Base-by-base conservation (phyloP, 345 rosid species). In the Turritis glabra region DNA sequence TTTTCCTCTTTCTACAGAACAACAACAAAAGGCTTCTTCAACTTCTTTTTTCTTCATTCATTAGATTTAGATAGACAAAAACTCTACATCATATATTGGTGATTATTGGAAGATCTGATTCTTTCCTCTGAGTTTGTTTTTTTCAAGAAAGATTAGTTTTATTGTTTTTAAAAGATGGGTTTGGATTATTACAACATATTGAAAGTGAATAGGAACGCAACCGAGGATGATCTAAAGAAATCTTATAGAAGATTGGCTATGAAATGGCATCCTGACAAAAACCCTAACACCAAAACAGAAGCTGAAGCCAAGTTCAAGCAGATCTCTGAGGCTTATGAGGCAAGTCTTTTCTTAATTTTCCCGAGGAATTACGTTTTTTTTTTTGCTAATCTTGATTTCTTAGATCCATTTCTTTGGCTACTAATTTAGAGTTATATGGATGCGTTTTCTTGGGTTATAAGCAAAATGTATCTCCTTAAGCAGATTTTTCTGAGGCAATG, bases 261-360 rank as follows among this genome's bases (percentile, higher is more conserved):
- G 97, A 89, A 89, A 83, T 93, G 98, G 96, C 98, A 93, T 70
- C 98, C 98, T 64, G 97, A 91, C 65, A 93, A 93, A 87, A 91
- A 91, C 79, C 98, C 93, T 25, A 81, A 67, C 77, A 25, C 81
- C 82, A 93, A 93, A 75, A 86, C 79, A 13, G 96, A 91, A 79
- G 98, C 98, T 68, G 98, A 94, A 79, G 94, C 95, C 81, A 84
- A 85, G 80, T 93, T 93, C 84, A 93, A 93, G 71, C 95, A 88
- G 85, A 89, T 93, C 88, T 93, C 95, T 37, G 98, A 93, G 75
- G 97, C 96, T 72, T 93, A 93, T 29, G 98, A 93, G 91, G 97
- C 75, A 77, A 75, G 73, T 64, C n/a, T 13, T 33, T 26, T n/a
- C n/a, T n/a, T n/a, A n/a, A n/a, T n/a, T n/a, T n/a, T n/a, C 5